Conservation (phyloP, 371 early-diverging fungal species). For the Mucor irregularis region DNA sequence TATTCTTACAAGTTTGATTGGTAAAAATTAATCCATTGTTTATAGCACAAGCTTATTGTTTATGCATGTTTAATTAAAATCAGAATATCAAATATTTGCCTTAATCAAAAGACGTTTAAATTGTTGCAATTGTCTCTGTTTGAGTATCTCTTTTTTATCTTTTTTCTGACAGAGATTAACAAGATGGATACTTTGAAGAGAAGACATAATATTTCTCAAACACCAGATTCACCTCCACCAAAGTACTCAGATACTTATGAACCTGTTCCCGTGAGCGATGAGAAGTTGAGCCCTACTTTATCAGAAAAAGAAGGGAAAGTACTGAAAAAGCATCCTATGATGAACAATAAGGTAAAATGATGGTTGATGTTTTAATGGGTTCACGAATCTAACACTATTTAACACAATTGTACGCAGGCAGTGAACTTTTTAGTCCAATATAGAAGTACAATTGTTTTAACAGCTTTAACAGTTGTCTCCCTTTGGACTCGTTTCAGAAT, state of each 20-base stretch:
- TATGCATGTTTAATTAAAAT: too few species aligned
- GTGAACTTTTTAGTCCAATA: conserved; percentile 1
- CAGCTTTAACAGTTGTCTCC: conserved; percentile 48
- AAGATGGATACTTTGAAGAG: conserved; percentile 25
- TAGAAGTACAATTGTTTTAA: conserved; percentile 6
- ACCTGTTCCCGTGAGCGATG: conserved; percentile 16
- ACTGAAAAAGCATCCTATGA: not conserved
- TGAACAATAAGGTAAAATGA: conserved; percentile 3
- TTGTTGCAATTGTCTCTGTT: too few species aligned
- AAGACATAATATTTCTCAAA: conserved; percentile 11
- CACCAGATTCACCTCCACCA: conserved; percentile 21
- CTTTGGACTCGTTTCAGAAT: conserved; percentile 75
- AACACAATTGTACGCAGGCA: conserved; percentile 2
- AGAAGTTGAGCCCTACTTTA: not conserved
- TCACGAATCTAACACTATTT: not conserved
- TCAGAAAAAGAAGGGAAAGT: conserved; percentile 3
- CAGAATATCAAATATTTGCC: too few species aligned
- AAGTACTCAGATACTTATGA: conserved; percentile 22
- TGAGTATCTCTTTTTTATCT: not conserved
- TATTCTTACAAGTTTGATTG: too few species aligned
- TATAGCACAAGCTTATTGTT: too few species aligned
- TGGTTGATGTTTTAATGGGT: too few species aligned
- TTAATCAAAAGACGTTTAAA: too few species aligned
- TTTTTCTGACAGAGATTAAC: not conserved
- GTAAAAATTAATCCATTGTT: too few species aligned